Evolutionary conservation across 495 filamentous ascomycete species (phyloP).

Genomic region (Neurospora hispaniola): DNA sequence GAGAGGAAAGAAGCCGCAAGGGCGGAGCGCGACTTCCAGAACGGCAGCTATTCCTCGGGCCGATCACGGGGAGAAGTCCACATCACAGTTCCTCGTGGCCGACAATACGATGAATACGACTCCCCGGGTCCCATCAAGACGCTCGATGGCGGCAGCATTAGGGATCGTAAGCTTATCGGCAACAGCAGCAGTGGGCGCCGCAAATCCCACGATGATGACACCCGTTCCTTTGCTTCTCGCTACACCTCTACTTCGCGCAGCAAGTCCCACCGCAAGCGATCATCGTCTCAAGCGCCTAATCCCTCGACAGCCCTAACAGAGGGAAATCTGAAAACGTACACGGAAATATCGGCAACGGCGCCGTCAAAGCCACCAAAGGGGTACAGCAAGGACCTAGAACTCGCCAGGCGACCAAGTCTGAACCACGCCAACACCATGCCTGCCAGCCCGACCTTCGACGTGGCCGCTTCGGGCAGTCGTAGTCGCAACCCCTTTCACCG

Average conservation of each 20-base stretch:
- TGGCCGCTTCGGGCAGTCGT: not conserved
- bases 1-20: slow-evolving; percentile 71
- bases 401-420: slow-evolving; percentile 25
- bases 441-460: slow-evolving; percentile 2
- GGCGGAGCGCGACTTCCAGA: slow-evolving; percentile 43
- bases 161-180: slow-evolving; percentile 8
- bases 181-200: slow-evolving; percentile 16
- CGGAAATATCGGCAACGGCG: slow-evolving; percentile 31
- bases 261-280: slow-evolving; percentile 16
- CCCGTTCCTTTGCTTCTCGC: slow-evolving; percentile 27
- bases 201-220: slow-evolving; percentile 25
- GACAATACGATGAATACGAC: slow-evolving; percentile 17
- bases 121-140: not conserved
- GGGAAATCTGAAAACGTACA: slow-evolving; percentile 31
- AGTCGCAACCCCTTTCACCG: not conserved
- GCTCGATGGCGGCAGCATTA: not conserved
- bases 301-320: slow-evolving; percentile 25
- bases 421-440: slow-evolving; percentile 21
- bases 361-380: slow-evolving; percentile 29
- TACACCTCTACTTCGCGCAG: slow-evolving; percentile 24
- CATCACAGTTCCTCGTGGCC: slow-evolving; percentile 8
- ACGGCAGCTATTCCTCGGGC: not conserved
- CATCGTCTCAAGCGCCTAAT: slow-evolving; percentile 14
- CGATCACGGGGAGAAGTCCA: slow-evolving; percentile 1
- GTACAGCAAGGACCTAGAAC: slow-evolving; percentile 29